Conservation (phyloP, 306 rosid species). For the Mimosa pudica region DNA sequence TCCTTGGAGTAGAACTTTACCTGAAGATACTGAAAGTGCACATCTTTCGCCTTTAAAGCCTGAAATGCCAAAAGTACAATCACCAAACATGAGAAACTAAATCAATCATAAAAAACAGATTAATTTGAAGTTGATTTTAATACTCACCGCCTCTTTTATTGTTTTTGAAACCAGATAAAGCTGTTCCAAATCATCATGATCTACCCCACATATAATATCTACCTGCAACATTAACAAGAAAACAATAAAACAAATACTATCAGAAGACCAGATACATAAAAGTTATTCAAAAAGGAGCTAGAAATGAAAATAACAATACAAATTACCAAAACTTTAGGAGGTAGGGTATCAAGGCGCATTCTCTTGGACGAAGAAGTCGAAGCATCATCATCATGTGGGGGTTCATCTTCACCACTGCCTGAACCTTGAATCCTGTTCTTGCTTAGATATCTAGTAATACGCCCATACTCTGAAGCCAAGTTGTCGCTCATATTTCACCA, state of each 20-base stretch:
- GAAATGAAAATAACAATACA: not conserved
- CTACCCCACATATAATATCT: conserved; percentile 60
- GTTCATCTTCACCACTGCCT: conserved; percentile 30
- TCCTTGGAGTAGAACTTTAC: conserved; percentile 77
- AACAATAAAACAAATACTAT: not conserved
- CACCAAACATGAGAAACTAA: conserved; percentile 6
- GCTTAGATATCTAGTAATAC: conserved; percentile 45
- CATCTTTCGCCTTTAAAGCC: conserved; percentile 55
- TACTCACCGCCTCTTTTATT: conserved; percentile 63
- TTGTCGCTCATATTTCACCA: conserved; percentile 17
- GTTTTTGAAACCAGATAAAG: conserved; percentile 65
- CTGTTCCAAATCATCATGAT: conserved; percentile 73
- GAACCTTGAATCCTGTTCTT: conserved; percentile 63
- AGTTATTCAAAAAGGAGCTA: not conserved
- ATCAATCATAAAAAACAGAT: conserved; percentile 1
- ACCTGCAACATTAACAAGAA: conserved; percentile 43
- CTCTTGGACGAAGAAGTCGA: conserved; percentile 54
- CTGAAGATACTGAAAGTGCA: conserved; percentile 64
- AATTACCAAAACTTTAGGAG: conserved; percentile 76
- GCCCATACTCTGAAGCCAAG: conserved; percentile 47
- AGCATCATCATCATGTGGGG: conserved; percentile 17
- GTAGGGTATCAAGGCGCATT: conserved; percentile 59
- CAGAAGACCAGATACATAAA: not conserved
- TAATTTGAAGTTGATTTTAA: not conserved
- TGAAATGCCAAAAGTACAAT: conserved; percentile 38